Conservation (phyloP, 2,329 filamentous ascomycete species). For the Thermomyces lanuginosus region DNA sequence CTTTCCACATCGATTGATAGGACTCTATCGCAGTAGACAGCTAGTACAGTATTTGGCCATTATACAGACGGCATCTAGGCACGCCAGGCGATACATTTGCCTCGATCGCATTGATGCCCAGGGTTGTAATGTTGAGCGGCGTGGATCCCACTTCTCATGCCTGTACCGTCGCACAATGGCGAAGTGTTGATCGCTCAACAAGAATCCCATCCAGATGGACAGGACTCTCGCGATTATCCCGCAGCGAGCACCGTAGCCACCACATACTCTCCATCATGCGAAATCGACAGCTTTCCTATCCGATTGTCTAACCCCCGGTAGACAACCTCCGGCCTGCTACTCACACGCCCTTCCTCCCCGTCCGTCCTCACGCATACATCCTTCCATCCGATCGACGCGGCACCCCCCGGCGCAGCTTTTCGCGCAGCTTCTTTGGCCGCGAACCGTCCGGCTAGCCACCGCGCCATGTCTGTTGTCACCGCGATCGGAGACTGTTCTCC, state of each 20-base stretch:
- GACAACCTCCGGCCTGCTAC: constrained; percentile 22
- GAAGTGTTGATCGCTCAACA: background rate
- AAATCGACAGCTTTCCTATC: constrained; percentile 60
- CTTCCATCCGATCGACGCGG: constrained; percentile 44
- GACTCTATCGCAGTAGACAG: too few species aligned
- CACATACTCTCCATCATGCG: constrained; percentile 73
- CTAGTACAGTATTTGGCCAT: too few species aligned
- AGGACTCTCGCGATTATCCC: constrained; percentile 10
- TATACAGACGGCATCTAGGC: too few species aligned
- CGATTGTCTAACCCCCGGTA: constrained; percentile 27
- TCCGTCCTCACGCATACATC: constrained; percentile 35
- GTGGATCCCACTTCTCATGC: too few species aligned
- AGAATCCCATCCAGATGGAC: background rate
- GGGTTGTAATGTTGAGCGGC: too few species aligned
- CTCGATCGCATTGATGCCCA: too few species aligned
- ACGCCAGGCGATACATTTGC: too few species aligned
- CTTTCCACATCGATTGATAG: too few species aligned
- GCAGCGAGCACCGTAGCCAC: constrained; percentile 29
- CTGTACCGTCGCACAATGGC: too few species aligned
- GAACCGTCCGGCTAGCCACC: constrained; percentile 38
- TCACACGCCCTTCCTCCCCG: constrained; percentile 8
- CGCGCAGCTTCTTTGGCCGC: constrained; percentile 61
- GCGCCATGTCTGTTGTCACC: constrained; percentile 18
- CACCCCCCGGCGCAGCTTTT: constrained; percentile 45
- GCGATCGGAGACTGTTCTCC: constrained; percentile 5